Evolutionary conservation across 371 early-diverging fungal genomes (phyloP).

Genomic region (Mucor plumbeus): DNA sequence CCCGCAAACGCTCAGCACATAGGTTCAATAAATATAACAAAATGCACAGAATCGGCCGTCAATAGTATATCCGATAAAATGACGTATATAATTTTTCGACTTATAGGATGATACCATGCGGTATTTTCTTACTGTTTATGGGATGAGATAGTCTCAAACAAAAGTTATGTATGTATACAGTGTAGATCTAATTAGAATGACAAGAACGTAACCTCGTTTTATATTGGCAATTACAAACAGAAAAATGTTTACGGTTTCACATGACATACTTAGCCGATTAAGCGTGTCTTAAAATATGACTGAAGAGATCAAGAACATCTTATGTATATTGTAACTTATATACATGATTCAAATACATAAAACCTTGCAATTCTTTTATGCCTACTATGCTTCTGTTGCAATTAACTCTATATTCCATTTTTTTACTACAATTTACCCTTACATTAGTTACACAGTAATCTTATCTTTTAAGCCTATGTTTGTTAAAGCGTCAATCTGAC

Average conservation of each 20-base stretch:
- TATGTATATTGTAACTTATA: neutral
- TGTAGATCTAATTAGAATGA: neutral
- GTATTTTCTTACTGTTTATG: neutral
- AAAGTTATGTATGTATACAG: neutral
- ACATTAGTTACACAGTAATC: neutral
- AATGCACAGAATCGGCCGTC: neutral
- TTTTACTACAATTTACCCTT: neutral
- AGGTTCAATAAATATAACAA: neutral
- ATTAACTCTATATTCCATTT: neutral
- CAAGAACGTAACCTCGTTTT: neutral
- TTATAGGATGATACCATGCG: slow-evolving; percentile 1
- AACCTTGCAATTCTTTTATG: no score
- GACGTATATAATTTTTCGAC: slow-evolving; percentile 1
- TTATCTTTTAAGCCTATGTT: neutral
- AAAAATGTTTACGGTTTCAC: neutral
- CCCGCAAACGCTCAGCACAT: neutral
- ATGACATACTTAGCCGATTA: neutral
- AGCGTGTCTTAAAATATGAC: neutral
- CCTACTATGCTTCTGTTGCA: neutral
- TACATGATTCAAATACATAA: neutral
- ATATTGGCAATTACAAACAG: neutral
- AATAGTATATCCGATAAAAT: neutral
- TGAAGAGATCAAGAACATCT: neutral
- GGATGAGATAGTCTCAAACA: neutral
- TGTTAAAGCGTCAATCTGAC: slow-evolving; percentile 4